phyloP scores from a whole-genome alignment of 768 basidiomycete genomes.

The Suillus clintonianus region DNA sequence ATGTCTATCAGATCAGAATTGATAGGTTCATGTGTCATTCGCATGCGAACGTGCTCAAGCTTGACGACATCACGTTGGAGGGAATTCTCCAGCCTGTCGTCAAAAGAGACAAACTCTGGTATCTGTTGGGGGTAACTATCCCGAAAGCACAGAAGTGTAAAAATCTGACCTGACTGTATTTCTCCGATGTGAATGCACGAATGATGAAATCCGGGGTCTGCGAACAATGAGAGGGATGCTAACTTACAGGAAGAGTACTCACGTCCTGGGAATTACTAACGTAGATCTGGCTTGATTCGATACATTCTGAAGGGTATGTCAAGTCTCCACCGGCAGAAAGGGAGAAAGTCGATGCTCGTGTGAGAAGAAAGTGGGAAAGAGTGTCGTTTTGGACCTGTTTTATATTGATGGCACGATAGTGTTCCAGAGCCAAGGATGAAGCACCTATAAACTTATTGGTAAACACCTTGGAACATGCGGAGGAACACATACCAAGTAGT shows the following conservation, averaged over 20 bases:
- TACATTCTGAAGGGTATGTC: slow-evolving; percentile 71
- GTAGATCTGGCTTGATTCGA: slow-evolving; percentile 83
- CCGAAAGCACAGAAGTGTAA: background rate
- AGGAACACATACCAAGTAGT: slow-evolving; percentile 58
- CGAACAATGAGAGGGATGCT: slow-evolving; percentile 8
- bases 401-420: slow-evolving; percentile 75
- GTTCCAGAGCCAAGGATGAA: slow-evolving; percentile 69
- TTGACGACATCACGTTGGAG: slow-evolving; percentile 82
- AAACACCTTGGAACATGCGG: background rate
- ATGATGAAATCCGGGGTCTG: slow-evolving; percentile 82
- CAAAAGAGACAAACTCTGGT: slow-evolving; percentile 81
- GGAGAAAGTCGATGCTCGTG: slow-evolving; percentile 79
- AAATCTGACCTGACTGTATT: slow-evolving; percentile 71
- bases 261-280: slow-evolving; percentile 80
- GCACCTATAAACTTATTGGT: slow-evolving; percentile 50
- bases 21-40: slow-evolving; percentile 71
- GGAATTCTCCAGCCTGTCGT: slow-evolving; percentile 80
- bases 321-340: slow-evolving; percentile 75
- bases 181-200: slow-evolving; percentile 76
- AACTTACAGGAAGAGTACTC: slow-evolving; percentile 11
- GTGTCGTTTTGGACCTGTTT: slow-evolving; percentile 92
- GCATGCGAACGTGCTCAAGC: slow-evolving; percentile 85
- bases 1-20: slow-evolving; percentile 74
- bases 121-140: slow-evolving; percentile 48
- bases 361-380: slow-evolving; percentile 79